These are phyloP conservation scores for Coniosporium tulheliwenetii DNA, from an alignment of 2,329 filamentous ascomycete species.

Conservation along the genomic window DNA sequence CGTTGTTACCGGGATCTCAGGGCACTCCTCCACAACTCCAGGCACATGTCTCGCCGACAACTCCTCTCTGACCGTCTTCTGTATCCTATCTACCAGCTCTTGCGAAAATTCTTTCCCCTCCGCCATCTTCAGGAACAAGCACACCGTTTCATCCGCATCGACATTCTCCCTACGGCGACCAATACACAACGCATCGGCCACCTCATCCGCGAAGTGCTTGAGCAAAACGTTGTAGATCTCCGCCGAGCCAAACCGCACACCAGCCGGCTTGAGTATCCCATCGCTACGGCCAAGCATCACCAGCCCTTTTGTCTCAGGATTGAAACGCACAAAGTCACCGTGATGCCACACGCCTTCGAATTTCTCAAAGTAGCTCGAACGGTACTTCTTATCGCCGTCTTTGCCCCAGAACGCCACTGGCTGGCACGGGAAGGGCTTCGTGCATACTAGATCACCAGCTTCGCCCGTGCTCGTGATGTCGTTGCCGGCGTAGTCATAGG, in stretches of 20 bases:
- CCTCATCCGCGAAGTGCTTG: conserved; percentile 59
- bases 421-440: conserved; percentile 74
- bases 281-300: conserved; percentile 88
- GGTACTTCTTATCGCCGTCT: conserved; percentile 60
- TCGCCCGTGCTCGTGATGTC: conserved; percentile 46
- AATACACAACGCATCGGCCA: conserved; percentile 80
- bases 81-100: conserved; percentile 48
- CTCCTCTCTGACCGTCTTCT: conserved; percentile 54
- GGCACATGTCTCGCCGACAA: conserved; percentile 84
- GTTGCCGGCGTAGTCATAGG: conserved; percentile 36
- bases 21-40: conserved; percentile 63
- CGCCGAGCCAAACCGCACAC: conserved; percentile 80
- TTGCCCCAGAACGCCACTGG: conserved; percentile 78
- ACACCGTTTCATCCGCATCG: conserved; percentile 73
- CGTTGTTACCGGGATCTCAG: conserved; percentile 76
- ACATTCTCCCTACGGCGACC: conserved; percentile 49
- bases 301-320: conserved; percentile 57
- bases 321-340: conserved; percentile 72
- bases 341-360: conserved; percentile 80
- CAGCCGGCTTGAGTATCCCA: conserved; percentile 81
- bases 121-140: conserved; percentile 72
- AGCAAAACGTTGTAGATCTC: conserved; percentile 95
- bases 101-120: conserved; percentile 40
- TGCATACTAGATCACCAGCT: conserved; percentile 79
- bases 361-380: conserved; percentile 71